These are phyloP conservation scores for Phytophthora rubi DNA, from an alignment of 352 stramenopile genomes.

Conservation along the genomic window DNA sequence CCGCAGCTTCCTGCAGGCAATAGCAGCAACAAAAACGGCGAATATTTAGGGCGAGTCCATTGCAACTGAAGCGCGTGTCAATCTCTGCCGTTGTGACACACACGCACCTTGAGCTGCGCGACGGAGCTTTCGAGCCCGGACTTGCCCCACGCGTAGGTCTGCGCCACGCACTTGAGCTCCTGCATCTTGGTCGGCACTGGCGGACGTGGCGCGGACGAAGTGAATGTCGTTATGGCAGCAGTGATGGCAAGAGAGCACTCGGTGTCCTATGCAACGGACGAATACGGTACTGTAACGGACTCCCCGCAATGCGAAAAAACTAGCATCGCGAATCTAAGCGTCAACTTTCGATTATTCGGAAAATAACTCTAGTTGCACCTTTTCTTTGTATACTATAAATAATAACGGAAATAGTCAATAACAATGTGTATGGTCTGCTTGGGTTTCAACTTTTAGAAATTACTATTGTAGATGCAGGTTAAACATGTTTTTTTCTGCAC, in stretches of 20 bases:
- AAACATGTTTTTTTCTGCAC: slow-evolving; percentile 1
- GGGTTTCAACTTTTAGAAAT: slow-evolving; percentile 5
- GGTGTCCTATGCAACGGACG: slow-evolving; percentile 28
- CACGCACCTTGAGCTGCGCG: slow-evolving; percentile 84
- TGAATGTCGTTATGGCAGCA: slow-evolving; percentile 23
- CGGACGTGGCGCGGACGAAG: slow-evolving; percentile 5
- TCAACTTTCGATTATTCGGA: slow-evolving; percentile 5
- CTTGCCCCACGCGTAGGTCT: slow-evolving; percentile 94
- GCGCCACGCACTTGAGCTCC: slow-evolving; percentile 81
- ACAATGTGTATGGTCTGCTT: slow-evolving; percentile 20
- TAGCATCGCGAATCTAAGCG: slow-evolving; percentile 12
- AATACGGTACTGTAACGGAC: slow-evolving; percentile 17
- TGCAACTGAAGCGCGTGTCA: background rate
- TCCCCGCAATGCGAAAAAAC: slow-evolving; percentile 24
- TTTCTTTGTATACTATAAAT: background rate
- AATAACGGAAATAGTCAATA: background rate
- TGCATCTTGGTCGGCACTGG: slow-evolving; percentile 50
- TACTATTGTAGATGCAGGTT: background rate
- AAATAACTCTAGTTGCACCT: background rate
- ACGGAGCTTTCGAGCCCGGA: slow-evolving; percentile 80
- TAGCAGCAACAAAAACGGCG: slow-evolving; percentile 5
- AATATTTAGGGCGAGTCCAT: background rate
- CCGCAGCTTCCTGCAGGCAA: slow-evolving; percentile 47
- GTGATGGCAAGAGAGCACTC: slow-evolving; percentile 19
- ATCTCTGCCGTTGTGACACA: slow-evolving; percentile 4